Conservation (phyloP, 2,329 filamentous ascomycete species). For the Diaporthe australafricana region DNA sequence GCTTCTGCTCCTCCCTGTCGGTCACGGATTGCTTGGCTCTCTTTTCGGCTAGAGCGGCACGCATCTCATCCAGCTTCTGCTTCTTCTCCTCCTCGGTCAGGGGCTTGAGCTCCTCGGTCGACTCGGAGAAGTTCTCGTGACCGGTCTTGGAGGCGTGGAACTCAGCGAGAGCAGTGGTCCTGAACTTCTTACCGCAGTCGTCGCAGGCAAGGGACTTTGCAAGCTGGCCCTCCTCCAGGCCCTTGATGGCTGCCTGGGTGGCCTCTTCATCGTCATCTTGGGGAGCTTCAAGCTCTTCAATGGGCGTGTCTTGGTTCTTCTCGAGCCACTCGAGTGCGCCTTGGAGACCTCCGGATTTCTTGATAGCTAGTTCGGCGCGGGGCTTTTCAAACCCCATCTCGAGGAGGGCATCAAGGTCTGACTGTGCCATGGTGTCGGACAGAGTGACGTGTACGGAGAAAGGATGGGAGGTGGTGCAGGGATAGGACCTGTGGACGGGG, state of each 20-base stretch:
- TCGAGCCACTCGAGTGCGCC: conserved; percentile 96
- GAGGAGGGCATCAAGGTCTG: conserved; percentile 70
- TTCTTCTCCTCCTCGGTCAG: conserved; percentile 93
- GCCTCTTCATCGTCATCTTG: conserved; percentile 55
- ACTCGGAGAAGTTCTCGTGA: conserved; percentile 92
- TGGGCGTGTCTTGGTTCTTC: conserved; percentile 85
- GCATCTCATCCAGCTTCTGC: conserved; percentile 80
- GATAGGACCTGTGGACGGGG: conserved; percentile 28
- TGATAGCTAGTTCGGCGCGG: conserved; percentile 84
- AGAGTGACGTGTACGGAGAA: not conserved
- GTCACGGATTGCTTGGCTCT: conserved; percentile 73
- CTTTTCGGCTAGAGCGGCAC: conserved; percentile 79
- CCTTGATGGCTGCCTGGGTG: conserved; percentile 52
- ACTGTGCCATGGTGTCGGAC: conserved; percentile 61
- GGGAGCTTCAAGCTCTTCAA: conserved; percentile 79
- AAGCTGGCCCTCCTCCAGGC: conserved; percentile 75
- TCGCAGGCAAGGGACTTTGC: conserved; percentile 91
- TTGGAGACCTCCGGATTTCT: conserved; percentile 84
- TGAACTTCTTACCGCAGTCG: conserved; percentile 93
- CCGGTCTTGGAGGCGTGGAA: conserved; percentile 94
- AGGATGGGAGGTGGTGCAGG: not conserved
- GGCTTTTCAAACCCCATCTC: conserved; percentile 87
- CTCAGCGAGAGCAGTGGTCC: conserved; percentile 82
- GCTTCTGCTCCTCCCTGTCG: conserved; percentile 85
- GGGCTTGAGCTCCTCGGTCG: conserved; percentile 89